Evolutionary conservation across 176 grass and related monocot genomes (phyloP).

Genomic region (Musa troglodytarum): DNA sequence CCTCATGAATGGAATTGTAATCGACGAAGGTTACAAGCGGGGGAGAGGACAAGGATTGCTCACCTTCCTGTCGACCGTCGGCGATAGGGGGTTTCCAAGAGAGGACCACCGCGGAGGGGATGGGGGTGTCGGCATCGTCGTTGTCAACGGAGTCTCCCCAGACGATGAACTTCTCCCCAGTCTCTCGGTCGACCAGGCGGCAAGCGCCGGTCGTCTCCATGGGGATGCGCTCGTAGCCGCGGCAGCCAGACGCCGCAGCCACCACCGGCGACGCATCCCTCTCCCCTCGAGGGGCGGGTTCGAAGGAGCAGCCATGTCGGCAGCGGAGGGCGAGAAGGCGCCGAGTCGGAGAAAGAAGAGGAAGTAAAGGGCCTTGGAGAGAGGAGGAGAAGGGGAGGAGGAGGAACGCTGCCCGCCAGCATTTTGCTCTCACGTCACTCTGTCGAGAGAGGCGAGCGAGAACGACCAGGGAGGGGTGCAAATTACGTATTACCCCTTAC

Average conservation of each 20-base stretch:
- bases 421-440: background rate
- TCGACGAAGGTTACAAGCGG: background rate
- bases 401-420: background rate
- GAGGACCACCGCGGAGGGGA: constrained; percentile 47
- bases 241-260: background rate
- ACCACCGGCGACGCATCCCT: background rate
- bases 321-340: background rate
- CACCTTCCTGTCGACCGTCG: background rate
- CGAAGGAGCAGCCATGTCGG: background rate
- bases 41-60: background rate
- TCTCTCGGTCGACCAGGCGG: constrained; percentile 52
- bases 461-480: no score
- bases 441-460: no score
- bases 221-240: constrained; percentile 39
- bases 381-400: background rate
- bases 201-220: constrained; percentile 68
- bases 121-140: background rate
- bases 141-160: constrained; percentile 57
- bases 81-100: constrained; percentile 20
- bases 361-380: background rate
- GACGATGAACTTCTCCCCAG: constrained; percentile 56
- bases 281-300: background rate
- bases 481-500: no score
- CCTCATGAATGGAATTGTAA: background rate
- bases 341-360: background rate